A percentile compares a stretch with the other conserved stretches of the same genome.
Evolutionary conservation across 345 rosid genomes (phyloP).

Genomic region (Citrus reticulata): DNA sequence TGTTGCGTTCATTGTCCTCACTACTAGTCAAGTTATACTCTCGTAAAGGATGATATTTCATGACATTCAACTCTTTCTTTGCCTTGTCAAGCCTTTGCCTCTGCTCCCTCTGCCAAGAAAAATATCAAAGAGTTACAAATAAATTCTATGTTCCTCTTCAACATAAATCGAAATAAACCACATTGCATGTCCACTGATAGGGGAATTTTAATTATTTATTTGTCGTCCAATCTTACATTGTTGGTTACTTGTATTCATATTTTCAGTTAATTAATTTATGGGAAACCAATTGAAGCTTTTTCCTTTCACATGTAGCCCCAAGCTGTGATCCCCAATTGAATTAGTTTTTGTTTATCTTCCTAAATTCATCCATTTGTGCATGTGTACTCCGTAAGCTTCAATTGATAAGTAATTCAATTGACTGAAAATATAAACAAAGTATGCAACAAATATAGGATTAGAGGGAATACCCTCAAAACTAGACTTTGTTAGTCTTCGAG

Average conservation of each 20-base stretch:
- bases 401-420: no score
- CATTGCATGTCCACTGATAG: neutral
- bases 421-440: neutral
- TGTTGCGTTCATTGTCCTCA: constrained; percentile 22
- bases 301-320: no score
- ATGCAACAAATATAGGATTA: neutral
- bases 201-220: neutral
- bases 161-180: neutral
- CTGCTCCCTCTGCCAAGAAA: constrained; percentile 52
- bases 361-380: neutral
- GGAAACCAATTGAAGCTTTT: no score
- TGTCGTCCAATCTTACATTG: neutral
- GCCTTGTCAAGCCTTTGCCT: constrained; percentile 45
- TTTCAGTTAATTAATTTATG: no score
- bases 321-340: no score
- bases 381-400: neutral
- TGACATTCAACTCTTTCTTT: constrained; percentile 53
- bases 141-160: neutral
- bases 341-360: neutral
- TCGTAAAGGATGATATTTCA: constrained; percentile 78
- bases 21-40: constrained; percentile 28
- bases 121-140: neutral
- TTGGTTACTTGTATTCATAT: no score
- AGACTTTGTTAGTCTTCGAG: neutral
- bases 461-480: neutral